phyloP scores from a whole-genome alignment of 257 asterid genomes.

The Primulina eburnea region DNA sequence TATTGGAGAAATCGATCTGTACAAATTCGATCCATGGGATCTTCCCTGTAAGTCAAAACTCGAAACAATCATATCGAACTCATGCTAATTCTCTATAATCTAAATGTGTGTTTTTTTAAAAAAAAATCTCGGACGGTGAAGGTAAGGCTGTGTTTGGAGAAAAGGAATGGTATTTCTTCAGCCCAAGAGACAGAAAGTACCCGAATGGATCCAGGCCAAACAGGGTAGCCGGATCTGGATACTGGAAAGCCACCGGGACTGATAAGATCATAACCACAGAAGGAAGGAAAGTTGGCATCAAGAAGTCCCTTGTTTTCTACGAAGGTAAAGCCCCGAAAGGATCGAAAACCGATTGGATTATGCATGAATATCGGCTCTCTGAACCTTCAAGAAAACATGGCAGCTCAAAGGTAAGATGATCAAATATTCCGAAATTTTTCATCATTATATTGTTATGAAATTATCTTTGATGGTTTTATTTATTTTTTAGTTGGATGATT shows the following conservation, averaged over 20 bases:
- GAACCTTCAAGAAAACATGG: conserved; percentile 8
- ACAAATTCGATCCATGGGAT: conserved; percentile 52
- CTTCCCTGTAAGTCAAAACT: conserved; percentile 40
- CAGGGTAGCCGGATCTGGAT: conserved; percentile 50
- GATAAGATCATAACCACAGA: conserved; percentile 36
- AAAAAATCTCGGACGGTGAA: conserved; percentile 5
- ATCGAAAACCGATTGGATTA: conserved; percentile 23
- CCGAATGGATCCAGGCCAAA: conserved; percentile 57
- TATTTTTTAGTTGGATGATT: conserved; percentile 61
- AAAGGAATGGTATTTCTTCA: conserved; percentile 55
- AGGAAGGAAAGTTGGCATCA: conserved; percentile 48
- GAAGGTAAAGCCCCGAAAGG: conserved; percentile 25
- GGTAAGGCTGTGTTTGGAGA: conserved; percentile 55
- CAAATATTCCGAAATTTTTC: neutral
- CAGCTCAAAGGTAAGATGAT: conserved; percentile 11
- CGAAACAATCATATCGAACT: neutral
- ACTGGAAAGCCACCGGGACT: conserved; percentile 60
- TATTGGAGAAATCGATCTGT: conserved; percentile 45
- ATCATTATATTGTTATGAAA: too few relatives aligned
- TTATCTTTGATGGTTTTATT: too few relatives aligned
- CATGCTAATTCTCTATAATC: neutral
- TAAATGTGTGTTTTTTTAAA: neutral
- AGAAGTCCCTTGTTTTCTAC: conserved; percentile 35
- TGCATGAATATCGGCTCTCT: conserved; percentile 20
- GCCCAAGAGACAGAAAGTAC: conserved; percentile 50